These are phyloP conservation scores for Monocercomonoides exilis DNA, from an alignment of 78 protist genomes.

Conservation along the genomic window DNA sequence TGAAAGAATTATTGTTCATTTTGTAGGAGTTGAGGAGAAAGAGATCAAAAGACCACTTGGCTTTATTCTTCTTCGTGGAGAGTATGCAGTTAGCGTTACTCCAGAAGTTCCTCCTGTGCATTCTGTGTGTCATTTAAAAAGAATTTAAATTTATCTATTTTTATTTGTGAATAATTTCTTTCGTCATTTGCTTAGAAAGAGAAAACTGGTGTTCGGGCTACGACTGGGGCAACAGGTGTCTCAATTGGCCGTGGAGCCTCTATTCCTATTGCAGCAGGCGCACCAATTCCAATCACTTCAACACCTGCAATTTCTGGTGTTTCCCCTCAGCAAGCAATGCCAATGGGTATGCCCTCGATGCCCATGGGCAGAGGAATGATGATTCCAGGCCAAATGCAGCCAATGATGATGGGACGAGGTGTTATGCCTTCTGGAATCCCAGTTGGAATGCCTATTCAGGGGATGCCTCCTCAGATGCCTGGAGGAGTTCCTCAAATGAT, in stretches of 20 bases:
- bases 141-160: not conserved
- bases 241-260: not conserved
- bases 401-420: no score
- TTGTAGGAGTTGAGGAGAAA: not conserved
- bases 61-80: not conserved
- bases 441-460: no score
- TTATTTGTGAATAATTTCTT: not conserved
- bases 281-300: not conserved
- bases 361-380: not conserved
- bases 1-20: no score
- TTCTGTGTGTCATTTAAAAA: not conserved
- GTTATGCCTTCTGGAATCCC: no score
- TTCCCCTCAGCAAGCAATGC: not conserved
- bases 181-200: not conserved
- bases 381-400: not conserved
- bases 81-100: not conserved
- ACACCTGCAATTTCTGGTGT: not conserved
- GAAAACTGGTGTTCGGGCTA: not conserved
- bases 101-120: not conserved
- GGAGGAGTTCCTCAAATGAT: no score
- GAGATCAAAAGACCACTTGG: not conserved
- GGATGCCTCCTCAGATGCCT: no score
- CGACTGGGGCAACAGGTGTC: not conserved
- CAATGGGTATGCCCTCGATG: no score
- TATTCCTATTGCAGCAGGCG: not conserved